Conservation (phyloP, 2,329 filamentous ascomycete species). For the Neonectria coccinea region DNA sequence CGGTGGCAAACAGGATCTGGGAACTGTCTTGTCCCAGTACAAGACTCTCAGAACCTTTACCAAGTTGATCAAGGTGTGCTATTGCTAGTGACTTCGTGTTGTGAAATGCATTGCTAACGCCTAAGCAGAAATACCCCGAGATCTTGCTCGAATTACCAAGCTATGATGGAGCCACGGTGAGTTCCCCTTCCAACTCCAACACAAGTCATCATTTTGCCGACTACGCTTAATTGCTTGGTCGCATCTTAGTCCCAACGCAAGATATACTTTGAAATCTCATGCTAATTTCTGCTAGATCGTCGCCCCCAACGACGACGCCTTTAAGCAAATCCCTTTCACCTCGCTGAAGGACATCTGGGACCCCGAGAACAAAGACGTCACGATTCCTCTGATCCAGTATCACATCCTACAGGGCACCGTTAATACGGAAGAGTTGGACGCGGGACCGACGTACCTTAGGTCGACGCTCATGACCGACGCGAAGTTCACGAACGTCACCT, state of each 20-base stretch:
- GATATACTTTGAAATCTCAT: neutral
- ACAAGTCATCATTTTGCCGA: neutral
- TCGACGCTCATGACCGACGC: conserved; percentile 57
- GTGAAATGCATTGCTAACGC: neutral
- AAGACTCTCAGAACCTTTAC: conserved; percentile 59
- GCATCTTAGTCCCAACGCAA: neutral
- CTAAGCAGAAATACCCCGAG: conserved; percentile 58
- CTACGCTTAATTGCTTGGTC: neutral
- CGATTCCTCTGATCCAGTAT: conserved; percentile 67
- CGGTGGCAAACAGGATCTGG: conserved; percentile 50
- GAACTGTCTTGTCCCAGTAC: conserved; percentile 53
- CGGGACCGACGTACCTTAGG: conserved; percentile 54
- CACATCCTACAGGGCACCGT: conserved; percentile 69
- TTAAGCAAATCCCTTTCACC: conserved; percentile 66
- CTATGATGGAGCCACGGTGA: conserved; percentile 58
- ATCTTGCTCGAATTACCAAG: conserved; percentile 58
- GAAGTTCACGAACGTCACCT: conserved; percentile 61
- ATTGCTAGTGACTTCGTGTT: no score
- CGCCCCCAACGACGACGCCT: conserved; percentile 68
- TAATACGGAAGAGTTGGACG: conserved; percentile 50
- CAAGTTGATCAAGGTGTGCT: conserved; percentile 56
- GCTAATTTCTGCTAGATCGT: conserved; percentile 56
- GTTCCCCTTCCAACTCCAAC: conserved; percentile 28
- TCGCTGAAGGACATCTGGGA: conserved; percentile 61
- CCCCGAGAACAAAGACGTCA: conserved; percentile 57